These are phyloP conservation scores for Tulasnella calospora DNA, from an alignment of 768 basidiomycete species.

Conservation along the genomic window DNA sequence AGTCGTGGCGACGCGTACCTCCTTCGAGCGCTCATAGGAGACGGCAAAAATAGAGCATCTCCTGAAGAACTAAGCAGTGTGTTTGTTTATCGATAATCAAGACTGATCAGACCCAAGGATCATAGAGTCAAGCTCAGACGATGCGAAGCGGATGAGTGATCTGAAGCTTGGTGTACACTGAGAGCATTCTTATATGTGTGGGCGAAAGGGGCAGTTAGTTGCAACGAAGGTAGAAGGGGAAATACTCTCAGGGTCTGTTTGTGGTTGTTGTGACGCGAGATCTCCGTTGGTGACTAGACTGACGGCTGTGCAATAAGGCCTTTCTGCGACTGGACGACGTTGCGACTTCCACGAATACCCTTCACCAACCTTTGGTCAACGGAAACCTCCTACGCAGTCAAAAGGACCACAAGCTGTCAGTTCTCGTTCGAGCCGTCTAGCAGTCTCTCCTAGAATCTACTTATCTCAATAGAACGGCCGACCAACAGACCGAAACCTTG, in stretches of 20 bases:
- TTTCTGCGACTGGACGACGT: not conserved
- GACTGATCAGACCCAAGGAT: not conserved
- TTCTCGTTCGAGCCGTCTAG: not conserved
- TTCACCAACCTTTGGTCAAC: not conserved
- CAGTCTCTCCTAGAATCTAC: not conserved
- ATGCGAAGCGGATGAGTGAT: not conserved
- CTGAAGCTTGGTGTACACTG: not conserved
- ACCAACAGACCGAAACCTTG: not conserved
- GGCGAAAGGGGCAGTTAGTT: not conserved
- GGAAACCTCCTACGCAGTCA: not conserved
- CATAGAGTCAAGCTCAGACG: not conserved
- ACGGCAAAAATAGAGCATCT: not conserved
- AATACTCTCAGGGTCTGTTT: not conserved
- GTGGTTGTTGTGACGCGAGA: not conserved
- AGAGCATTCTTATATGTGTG: not conserved
- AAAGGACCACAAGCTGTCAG: not conserved
- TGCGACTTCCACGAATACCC: not conserved
- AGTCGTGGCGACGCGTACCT: not conserved
- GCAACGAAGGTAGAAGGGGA: not conserved
- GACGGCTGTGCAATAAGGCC: not conserved
- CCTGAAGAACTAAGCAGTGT: not conserved
- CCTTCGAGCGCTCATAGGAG: not conserved
- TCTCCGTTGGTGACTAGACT: constrained; percentile 1
- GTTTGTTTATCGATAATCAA: not conserved
- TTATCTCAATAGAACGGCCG: not conserved